Conservation (phyloP, 2,329 filamentous ascomycete genomes). For the Monosporascus sp. region DNA sequence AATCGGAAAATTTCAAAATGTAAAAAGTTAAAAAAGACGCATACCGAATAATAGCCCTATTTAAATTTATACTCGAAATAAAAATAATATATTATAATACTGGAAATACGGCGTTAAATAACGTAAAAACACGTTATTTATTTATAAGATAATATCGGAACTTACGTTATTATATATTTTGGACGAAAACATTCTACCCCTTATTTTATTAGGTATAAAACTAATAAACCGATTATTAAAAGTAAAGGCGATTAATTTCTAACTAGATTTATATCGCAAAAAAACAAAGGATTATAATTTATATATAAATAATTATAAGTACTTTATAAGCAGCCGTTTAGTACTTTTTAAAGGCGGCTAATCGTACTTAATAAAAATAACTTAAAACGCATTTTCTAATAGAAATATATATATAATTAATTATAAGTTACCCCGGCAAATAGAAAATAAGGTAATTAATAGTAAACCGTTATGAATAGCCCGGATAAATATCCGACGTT, state of each 20-base stretch:
- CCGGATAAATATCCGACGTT: neutral
- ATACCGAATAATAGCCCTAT: neutral
- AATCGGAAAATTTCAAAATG: neutral
- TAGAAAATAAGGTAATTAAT: neutral
- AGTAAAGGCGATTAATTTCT: neutral
- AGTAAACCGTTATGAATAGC: neutral
- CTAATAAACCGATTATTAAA: neutral
- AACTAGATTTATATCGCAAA: neutral
- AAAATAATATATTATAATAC: neutral
- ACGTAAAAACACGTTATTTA: no score
- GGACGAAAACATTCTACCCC: neutral
- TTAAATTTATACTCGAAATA: neutral
- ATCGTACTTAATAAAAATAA: neutral
- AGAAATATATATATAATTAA: neutral
- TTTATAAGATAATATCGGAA: neutral
- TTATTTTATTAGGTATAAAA: neutral
- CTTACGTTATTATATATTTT: neutral
- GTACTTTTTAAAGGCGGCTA: neutral
- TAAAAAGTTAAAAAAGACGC: neutral
- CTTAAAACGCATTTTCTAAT: neutral
- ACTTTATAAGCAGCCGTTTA: neutral
- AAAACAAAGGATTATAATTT: neutral
- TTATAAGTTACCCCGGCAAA: neutral
- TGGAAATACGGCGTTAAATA: neutral
- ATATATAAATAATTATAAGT: neutral